Conservation (phyloP, 225 moss, liverwort and hornwort genomes). For the Takakia lepidozioides region DNA sequence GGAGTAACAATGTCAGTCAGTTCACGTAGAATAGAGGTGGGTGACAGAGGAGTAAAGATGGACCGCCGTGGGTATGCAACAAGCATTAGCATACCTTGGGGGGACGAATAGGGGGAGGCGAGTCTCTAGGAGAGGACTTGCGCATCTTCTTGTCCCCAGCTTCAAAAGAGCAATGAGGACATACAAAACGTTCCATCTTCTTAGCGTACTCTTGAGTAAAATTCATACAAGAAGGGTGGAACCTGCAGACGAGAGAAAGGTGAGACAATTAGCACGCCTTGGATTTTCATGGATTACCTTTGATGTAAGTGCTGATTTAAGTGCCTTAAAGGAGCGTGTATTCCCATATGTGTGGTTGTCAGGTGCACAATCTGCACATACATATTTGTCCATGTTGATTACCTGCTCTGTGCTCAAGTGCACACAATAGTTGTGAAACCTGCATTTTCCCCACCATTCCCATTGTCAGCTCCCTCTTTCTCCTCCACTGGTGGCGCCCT, state of each 20-base stretch:
- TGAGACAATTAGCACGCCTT: no score
- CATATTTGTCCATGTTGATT: slow-evolving; percentile 76
- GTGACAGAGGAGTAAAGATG: no score
- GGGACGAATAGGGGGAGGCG: slow-evolving; percentile 55
- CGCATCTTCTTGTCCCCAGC: slow-evolving; percentile 75
- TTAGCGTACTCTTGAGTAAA: slow-evolving; percentile 82
- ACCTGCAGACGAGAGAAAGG: slow-evolving; percentile 52
- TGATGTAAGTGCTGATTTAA: no score
- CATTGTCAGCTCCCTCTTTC: neutral
- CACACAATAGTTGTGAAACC: slow-evolving; percentile 97
- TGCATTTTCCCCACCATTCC: slow-evolving; percentile 41
- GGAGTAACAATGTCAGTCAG: no score
- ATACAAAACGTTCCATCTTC: slow-evolving; percentile 88
- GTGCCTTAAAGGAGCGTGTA: slow-evolving; percentile 63
- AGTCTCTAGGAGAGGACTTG: slow-evolving; percentile 59
- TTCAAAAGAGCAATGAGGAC: slow-evolving; percentile 78
- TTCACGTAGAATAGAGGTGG: no score
- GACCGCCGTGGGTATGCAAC: no score
- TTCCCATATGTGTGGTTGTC: slow-evolving; percentile 79
- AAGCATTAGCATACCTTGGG: slow-evolving; percentile 43
- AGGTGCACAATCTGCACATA: slow-evolving; percentile 83
- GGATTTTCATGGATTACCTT: no score
- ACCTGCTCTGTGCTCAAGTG: slow-evolving; percentile 86
- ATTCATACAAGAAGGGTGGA: slow-evolving; percentile 92
- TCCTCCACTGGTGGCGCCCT: neutral